phyloP scores from a whole-genome alignment of 140 eudicot genomes.

The Oenanthe javanica region DNA sequence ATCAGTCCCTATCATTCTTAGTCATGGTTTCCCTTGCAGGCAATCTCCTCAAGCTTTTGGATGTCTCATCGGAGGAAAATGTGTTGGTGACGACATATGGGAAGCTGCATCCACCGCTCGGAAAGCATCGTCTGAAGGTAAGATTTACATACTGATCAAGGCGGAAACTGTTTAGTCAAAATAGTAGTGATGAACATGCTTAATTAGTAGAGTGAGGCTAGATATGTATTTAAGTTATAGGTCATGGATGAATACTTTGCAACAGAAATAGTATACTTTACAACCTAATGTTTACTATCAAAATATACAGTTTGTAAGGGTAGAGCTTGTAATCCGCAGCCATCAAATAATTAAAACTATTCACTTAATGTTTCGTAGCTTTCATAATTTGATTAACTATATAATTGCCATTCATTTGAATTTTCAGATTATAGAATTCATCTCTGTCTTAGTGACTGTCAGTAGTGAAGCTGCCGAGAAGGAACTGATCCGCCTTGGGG shows the following conservation, averaged over 20 bases:
- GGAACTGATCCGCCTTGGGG: constrained; percentile 87
- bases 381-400: not conserved
- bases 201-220: not conserved
- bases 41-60: constrained; percentile 70
- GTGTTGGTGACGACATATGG: constrained; percentile 79
- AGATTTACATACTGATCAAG: not conserved
- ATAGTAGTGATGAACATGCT: not conserved
- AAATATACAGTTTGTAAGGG: not conserved
- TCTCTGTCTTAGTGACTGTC: constrained; percentile 77
- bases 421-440: constrained; percentile 84
- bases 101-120: constrained; percentile 90
- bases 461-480: constrained; percentile 87
- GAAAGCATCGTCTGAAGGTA: constrained; percentile 95
- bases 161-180: not conserved
- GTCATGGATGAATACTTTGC: not conserved
- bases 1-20: not conserved
- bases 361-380: not conserved
- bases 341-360: not conserved
- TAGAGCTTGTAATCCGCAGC: not conserved
- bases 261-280: not conserved
- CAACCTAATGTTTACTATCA: not conserved
- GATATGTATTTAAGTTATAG: not conserved
- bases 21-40: constrained; percentile 34
- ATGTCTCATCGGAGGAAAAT: constrained; percentile 52
- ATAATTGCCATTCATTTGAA: not conserved